Conservation (phyloP, 1,284 basidiomycete genomes). For the Cutaneotrichosporon daszewskae region DNA sequence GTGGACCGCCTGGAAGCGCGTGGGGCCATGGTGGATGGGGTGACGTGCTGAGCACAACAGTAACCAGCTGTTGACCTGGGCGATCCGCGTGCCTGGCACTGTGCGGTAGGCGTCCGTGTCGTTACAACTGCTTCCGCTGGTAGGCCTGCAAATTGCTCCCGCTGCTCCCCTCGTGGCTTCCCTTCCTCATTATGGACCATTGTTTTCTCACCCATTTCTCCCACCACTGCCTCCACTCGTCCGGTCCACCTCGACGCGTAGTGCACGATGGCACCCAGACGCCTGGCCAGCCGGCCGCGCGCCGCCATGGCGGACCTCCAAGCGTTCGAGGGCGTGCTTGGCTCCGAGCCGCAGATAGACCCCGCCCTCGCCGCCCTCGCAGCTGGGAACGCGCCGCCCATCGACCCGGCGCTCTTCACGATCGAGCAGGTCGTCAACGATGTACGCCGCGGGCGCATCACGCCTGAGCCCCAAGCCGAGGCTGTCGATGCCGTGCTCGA, state of each 20-base stretch:
- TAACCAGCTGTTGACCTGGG: too few species aligned
- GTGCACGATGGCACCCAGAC: too few species aligned
- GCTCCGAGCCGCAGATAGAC: too few species aligned
- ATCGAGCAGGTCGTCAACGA: slow-evolving; percentile 36
- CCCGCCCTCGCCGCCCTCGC: slow-evolving; percentile 4
- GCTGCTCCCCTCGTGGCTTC: too few species aligned
- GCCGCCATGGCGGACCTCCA: too few species aligned
- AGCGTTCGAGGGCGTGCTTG: too few species aligned
- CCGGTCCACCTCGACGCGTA: neutral
- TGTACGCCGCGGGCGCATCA: slow-evolving; percentile 25
- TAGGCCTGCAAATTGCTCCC: too few species aligned
- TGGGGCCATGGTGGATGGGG: slow-evolving; percentile 13
- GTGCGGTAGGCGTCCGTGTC: too few species aligned
- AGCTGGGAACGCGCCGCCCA: slow-evolving; percentile 6
- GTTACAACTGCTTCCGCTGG: too few species aligned
- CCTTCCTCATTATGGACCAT: slow-evolving; percentile 56
- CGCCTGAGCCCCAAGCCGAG: slow-evolving; percentile 11
- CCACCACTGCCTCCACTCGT: slow-evolving; percentile 6
- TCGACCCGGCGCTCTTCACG: slow-evolving; percentile 34
- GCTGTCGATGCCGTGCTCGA: neutral
- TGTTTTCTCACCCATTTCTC: slow-evolving; percentile 15
- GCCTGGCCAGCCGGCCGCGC: too few species aligned
- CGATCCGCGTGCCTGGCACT: too few species aligned
- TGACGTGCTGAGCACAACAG: too few species aligned
- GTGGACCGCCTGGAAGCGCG: slow-evolving; percentile 11